Conservation (phyloP, 306 rosid genomes). For the Trifolium repens region DNA sequence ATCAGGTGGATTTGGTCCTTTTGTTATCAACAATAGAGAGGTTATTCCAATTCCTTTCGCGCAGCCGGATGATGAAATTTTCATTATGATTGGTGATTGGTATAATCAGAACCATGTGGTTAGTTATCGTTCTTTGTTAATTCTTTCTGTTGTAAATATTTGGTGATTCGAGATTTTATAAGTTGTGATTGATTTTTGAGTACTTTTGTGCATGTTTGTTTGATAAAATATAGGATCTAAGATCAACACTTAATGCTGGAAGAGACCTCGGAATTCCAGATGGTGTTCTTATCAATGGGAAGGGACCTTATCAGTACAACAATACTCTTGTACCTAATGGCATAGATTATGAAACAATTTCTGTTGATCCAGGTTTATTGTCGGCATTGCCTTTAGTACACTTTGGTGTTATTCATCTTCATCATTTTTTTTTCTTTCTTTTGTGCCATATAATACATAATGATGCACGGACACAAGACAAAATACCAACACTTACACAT, state of each 20-base stretch:
- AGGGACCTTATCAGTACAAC: conserved; percentile 89
- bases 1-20: conserved; percentile 88
- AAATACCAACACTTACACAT: not conserved
- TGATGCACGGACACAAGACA: not conserved
- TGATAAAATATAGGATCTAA: conserved; percentile 60
- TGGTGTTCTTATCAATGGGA: conserved; percentile 94
- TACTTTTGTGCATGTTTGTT: not conserved
- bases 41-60: conserved; percentile 67
- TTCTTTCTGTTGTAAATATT: conserved; percentile 19
- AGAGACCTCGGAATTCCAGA: conserved; percentile 80
- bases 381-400: not conserved
- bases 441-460: not conserved
- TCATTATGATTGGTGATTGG: conserved; percentile 86
- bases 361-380: conserved; percentile 73
- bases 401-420: not conserved
- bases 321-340: conserved; percentile 74
- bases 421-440: not conserved
- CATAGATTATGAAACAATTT: conserved; percentile 57
- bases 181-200: conserved; percentile 9
- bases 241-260: conserved; percentile 68
- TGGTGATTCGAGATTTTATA: conserved; percentile 19
- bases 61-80: conserved; percentile 74
- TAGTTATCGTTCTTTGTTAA: conserved; percentile 36
- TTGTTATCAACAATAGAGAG: conserved; percentile 66
- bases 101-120: conserved; percentile 69